These are phyloP conservation scores for Lagenaria siceraria DNA, from an alignment of 306 rosid species.

Conservation along the genomic window DNA sequence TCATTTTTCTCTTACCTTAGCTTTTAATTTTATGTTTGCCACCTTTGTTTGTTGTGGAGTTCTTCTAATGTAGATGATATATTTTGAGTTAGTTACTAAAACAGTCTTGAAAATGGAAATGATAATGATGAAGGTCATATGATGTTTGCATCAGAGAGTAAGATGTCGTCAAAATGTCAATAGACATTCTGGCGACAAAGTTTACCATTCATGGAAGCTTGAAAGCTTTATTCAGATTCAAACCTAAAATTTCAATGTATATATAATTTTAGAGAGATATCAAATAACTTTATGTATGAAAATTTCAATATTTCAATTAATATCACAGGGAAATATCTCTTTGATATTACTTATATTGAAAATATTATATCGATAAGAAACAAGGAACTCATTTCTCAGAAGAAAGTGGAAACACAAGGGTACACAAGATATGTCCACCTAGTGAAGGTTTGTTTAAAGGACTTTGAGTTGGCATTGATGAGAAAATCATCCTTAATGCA, in stretches of 20 bases:
- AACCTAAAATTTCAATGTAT: background rate
- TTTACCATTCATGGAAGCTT: background rate
- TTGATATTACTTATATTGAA: background rate
- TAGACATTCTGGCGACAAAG: background rate
- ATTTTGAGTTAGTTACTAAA: background rate
- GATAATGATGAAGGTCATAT: background rate
- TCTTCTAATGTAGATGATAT: background rate
- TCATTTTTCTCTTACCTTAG: background rate
- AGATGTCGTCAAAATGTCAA: background rate
- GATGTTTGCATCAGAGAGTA: background rate
- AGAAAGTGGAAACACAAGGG: background rate
- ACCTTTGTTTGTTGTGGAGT: background rate
- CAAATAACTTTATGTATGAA: background rate
- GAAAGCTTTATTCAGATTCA: background rate
- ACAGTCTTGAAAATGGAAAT: background rate
- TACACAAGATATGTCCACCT: background rate
- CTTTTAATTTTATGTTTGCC: background rate
- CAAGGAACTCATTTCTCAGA: background rate
- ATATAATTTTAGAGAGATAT: background rate
- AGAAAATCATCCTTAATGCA: background rate
- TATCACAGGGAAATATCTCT: background rate
- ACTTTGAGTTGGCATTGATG: background rate
- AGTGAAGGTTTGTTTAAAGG: background rate
- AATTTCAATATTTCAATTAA: background rate
- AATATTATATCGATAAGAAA: background rate